phyloP scores from a whole-genome alignment of 2,329 filamentous ascomycete species.

The Colletotrichum phormii region DNA sequence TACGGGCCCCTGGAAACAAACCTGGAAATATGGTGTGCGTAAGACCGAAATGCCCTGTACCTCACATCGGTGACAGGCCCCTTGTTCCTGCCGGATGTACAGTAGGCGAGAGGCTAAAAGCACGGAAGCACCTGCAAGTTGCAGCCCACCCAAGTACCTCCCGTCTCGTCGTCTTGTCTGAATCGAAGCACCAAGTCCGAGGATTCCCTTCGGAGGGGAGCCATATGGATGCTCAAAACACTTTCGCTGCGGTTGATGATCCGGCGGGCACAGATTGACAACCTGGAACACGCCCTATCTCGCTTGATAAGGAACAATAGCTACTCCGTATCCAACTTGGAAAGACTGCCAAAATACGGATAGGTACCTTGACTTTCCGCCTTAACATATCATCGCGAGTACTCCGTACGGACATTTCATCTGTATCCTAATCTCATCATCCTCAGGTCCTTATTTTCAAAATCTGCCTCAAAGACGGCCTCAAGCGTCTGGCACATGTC shows the following conservation, averaged over 20 bases:
- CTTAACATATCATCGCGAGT: background rate
- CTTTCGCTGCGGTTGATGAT: background rate
- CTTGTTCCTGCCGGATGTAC: conserved; percentile 23
- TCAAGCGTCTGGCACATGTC: background rate
- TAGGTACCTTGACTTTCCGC: background rate
- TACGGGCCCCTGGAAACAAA: background rate
- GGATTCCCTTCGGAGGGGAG: background rate
- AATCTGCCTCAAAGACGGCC: background rate
- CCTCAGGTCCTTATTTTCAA: background rate
- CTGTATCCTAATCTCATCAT: background rate
- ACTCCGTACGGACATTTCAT: background rate
- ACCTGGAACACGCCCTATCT: conserved; percentile 6
- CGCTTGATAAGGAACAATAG: background rate
- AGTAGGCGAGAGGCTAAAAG: conserved; percentile 28
- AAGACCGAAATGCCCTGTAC: conserved; percentile 2
- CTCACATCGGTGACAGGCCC: conserved; percentile 6
- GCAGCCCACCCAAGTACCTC: background rate
- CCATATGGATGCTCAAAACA: background rate
- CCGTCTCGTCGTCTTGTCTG: background rate
- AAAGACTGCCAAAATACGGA: background rate
- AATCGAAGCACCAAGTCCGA: background rate
- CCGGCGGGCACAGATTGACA: background rate
- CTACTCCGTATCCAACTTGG: background rate
- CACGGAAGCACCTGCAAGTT: conserved; percentile 21
- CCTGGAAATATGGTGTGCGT: conserved; percentile 11